A percentile compares a stretch with the other conserved stretches of the same genome.
These are phyloP conservation scores for Odontarrhena argentea DNA, from an alignment of 345 rosid genomes.

Conservation along the genomic window DNA sequence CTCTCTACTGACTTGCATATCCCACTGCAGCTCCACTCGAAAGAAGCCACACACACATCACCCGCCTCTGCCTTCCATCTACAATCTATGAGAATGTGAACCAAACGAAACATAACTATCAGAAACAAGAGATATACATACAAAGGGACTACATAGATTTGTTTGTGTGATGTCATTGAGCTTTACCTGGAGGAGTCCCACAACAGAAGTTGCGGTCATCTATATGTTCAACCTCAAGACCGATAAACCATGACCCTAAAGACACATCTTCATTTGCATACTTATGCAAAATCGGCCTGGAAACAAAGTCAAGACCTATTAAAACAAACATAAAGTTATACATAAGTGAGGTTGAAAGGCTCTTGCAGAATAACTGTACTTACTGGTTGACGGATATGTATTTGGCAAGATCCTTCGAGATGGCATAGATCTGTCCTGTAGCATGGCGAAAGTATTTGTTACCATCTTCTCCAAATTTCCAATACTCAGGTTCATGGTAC, in stretches of 20 bases:
- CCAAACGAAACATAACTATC: conserved; percentile 9
- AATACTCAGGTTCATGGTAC: conserved; percentile 95
- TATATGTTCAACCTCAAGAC: conserved; percentile 95
- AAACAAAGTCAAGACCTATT: background rate
- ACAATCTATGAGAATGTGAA: conserved; percentile 56
- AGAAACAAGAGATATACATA: background rate
- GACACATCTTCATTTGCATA: conserved; percentile 96
- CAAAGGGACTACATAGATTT: background rate
- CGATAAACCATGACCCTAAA: conserved; percentile 94
- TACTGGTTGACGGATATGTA: conserved; percentile 89
- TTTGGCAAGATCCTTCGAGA: conserved; percentile 90
- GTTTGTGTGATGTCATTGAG: conserved; percentile 20
- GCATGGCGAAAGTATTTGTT: conserved; percentile 97
- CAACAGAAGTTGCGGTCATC: conserved; percentile 91
- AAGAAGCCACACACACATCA: conserved; percentile 80
- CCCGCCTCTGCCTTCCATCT: conserved; percentile 99
- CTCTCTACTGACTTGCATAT: conserved; percentile 96
- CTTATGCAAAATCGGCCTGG: conserved; percentile 88
- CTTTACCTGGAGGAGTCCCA: conserved; percentile 93
- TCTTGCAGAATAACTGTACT: conserved; percentile 26
- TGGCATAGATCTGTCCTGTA: conserved; percentile 96
- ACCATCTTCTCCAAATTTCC: conserved; percentile 98
- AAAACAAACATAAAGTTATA: conserved; percentile 5
- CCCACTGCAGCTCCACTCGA: conserved; percentile 98
- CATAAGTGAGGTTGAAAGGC: conserved; percentile 3